phyloP scores from a whole-genome alignment of 2,329 filamentous ascomycete genomes.

The Calonectria montana region DNA sequence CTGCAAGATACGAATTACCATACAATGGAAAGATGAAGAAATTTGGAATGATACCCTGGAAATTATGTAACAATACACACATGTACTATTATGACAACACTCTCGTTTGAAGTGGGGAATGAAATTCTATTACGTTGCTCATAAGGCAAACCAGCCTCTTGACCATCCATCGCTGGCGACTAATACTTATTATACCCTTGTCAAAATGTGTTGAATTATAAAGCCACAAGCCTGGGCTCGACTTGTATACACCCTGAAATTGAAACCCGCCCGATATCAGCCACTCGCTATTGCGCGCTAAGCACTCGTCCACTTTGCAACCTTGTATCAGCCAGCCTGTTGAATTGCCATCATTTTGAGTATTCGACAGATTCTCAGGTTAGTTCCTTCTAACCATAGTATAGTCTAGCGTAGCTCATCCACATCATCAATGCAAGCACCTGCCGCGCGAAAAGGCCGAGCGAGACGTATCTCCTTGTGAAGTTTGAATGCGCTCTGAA shows the following conservation, averaged over 20 bases:
- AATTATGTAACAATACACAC: not conserved
- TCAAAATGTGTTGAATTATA: not conserved
- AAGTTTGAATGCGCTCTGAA: conserved; percentile 30
- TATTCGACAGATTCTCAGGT: not conserved
- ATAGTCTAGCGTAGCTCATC: conserved; percentile 50
- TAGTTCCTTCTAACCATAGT: not conserved
- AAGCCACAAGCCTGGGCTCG: not conserved
- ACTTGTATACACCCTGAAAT: not conserved
- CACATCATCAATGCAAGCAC: conserved; percentile 40
- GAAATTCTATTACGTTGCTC: conserved; percentile 28
- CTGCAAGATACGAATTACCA: not conserved
- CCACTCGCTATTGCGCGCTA: not conserved
- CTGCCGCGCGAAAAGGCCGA: conserved; percentile 38
- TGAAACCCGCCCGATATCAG: not conserved
- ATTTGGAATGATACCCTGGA: conserved; percentile 17
- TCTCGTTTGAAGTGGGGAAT: conserved; percentile 26
- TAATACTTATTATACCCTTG: conserved; percentile 29
- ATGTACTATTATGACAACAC: conserved; percentile 40
- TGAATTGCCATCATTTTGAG: not conserved
- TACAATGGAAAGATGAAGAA: not conserved
- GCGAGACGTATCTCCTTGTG: conserved; percentile 42
- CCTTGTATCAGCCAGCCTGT: not conserved
- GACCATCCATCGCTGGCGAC: conserved; percentile 21
- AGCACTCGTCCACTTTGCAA: not conserved
- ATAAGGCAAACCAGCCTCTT: conserved; percentile 15